Base-by-base conservation (phyloP, 257 asterid genomes). In the Mitragyna speciosa region DNA sequence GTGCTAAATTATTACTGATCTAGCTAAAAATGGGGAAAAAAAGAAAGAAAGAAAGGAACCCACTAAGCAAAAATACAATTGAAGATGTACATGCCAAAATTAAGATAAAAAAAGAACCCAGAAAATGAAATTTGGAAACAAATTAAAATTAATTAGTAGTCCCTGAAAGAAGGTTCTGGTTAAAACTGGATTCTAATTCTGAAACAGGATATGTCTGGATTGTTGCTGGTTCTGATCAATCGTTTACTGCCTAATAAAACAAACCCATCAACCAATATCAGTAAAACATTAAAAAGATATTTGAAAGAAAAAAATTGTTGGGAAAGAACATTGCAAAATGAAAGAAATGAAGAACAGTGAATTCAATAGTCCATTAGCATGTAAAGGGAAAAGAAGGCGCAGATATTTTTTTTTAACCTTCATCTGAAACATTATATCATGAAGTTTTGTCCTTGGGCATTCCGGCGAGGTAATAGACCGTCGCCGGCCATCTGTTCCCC, bases 101-200 rank as follows among this genome's bases (percentile, higher is more conserved):
- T 12, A 43, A 43, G 16, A 72, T 20, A 64, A 5, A n/a, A 11
- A 72, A 1, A 12, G n/a, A 0, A 12, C 33, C 1, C 49, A 54
- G 59, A 47, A 12, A 47, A 43, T 63, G 15, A 11, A 76, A 54
- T 31, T 26, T 70, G 59, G 47, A 70, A 73, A 82, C 70, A 51
- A 75, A 4, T 19, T 28, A 0, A 4, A 73, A 58, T 70, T 15
- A 54, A 76, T 78, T 7, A 58, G 75, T 7, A 58, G 75, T 31
- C 92, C 99, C 98, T 96, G 99, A 84, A 96, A 96, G 83, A 94
- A 97, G 75, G 97, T 96, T 88, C 84, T 90, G 41, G 99, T 91
- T 93, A 94, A 73, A 76, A 84, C 89, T 61, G 99, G 98, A 86
- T 92, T 92, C 77, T 96, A 97, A 86, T 92, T 92, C 77, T 96